Evolutionary conservation across 345 rosid species (phyloP), one percentile per base, ranked within the genome.

Genomic region (Hevea brasiliensis): DNA sequence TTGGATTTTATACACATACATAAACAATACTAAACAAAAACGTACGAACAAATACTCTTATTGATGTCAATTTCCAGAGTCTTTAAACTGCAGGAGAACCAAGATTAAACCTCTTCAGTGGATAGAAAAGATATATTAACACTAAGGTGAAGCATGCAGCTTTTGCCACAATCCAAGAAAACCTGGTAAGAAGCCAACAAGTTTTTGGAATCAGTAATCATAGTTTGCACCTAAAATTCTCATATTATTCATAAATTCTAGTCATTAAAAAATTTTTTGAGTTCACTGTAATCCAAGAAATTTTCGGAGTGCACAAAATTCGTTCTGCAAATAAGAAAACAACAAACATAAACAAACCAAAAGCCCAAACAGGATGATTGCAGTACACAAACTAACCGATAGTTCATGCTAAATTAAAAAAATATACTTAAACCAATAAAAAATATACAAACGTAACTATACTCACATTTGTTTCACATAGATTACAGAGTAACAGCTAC

Each of bases 1-100:
- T 74, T 73, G 80, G 76, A 77, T 72, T 65, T 77, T 79, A 75
- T 75, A 80, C 56, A 74, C 55, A 37, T 47, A 32, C n/a, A 47
- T 20, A 7, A 68, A 63, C 17, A 48, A 72, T 27, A 50, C 45
- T n/a, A 27, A 64, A 62, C 47, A 2, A 26, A 80, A 32, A 21
- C 62, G 68, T 54, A 61, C 56, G 21, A 44, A 68, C 72, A 67
- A 73, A 56, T 29, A 48, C 60, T 65, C 45, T 82, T 82, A 80
- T 80, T 82, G 17, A 42, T 54, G 71, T 66, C 37, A 64, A 65
- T 68, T 37, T 18, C 53, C 24, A 9, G 24, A 47, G 44, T 58
- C 45, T 48, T 58, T 68, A 53, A 47, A 72, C 69, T 53, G 59
- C 24, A 68, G 47, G 11, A 68, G 40, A 45, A 35, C 73, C 59